A percentile compares a stretch with the other conserved stretches of the same genome.
phyloP scores from a whole-genome alignment of 768 basidiomycete species.

The Macrolepiota fuliginosa region DNA sequence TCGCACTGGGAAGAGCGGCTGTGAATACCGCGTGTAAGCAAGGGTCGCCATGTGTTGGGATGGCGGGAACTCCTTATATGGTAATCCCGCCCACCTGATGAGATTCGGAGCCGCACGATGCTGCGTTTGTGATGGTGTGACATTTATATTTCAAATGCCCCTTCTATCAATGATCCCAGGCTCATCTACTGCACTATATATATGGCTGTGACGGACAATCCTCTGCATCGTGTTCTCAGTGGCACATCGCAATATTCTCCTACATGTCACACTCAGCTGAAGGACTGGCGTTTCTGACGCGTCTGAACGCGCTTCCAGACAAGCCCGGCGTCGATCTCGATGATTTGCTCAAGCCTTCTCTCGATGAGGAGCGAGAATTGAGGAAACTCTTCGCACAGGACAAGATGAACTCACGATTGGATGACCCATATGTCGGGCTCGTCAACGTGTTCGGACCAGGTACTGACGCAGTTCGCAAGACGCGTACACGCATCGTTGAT shows the following conservation, averaged over 20 bases:
- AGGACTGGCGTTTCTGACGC: slow-evolving; percentile 13
- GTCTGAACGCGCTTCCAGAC: slow-evolving; percentile 9
- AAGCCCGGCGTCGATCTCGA: slow-evolving; percentile 35
- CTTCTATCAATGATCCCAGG: too few species aligned
- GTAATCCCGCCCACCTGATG: too few species aligned
- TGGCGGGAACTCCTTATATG: too few species aligned
- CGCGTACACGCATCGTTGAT: slow-evolving; percentile 45
- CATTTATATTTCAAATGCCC: not conserved
- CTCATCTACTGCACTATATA: not conserved
- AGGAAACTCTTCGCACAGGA: slow-evolving; percentile 57
- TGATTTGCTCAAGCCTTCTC: slow-evolving; percentile 45
- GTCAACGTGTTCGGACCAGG: slow-evolving; percentile 58
- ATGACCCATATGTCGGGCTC: slow-evolving; percentile 52
- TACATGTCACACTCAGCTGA: slow-evolving; percentile 16
- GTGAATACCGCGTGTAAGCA: too few species aligned
- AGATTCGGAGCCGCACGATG: too few species aligned
- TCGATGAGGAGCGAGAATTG: slow-evolving; percentile 55
- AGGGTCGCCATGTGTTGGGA: too few species aligned
- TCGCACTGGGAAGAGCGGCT: too few species aligned
- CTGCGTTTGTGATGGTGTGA: not conserved
- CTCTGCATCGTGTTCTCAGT: not conserved
- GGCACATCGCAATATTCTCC: not conserved
- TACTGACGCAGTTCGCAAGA: slow-evolving; percentile 39
- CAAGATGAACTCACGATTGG: slow-evolving; percentile 39
- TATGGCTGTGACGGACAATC: not conserved